phyloP scores from a whole-genome alignment of 192 early-diverging fungal species.

The Mortierella alpina region DNA sequence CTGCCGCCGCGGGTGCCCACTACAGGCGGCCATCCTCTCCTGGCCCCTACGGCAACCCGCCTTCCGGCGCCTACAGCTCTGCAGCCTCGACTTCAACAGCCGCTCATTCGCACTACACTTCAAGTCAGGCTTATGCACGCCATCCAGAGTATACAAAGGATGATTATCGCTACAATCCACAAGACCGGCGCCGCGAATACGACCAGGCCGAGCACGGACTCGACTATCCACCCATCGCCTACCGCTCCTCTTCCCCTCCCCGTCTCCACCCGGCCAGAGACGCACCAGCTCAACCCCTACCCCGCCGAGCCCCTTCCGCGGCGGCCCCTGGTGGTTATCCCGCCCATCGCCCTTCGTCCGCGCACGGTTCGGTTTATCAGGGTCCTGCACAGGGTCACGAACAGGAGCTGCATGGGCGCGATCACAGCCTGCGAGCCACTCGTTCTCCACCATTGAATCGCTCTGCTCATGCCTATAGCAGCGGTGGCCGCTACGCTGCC shows the following conservation, averaged over 20 bases:
- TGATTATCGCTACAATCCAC: constrained; percentile 16
- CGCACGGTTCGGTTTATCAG: constrained; percentile 25
- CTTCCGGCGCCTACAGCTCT: background rate
- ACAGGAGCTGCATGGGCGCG: constrained; percentile 24
- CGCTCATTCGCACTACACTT: constrained; percentile 17
- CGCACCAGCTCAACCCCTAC: background rate
- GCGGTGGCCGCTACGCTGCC: constrained; percentile 17
- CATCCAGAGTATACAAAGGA: constrained; percentile 34
- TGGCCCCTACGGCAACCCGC: constrained; percentile 13
- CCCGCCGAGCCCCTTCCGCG: constrained; percentile 8
- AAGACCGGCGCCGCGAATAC: constrained; percentile 32
- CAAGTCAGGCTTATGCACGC: constrained; percentile 24
- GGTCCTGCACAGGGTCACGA: constrained; percentile 13
- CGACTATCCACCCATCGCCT: constrained; percentile 37
- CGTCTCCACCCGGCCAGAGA: constrained; percentile 2
- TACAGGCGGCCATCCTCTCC: constrained; percentile 32
- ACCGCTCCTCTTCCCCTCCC: constrained; percentile 23
- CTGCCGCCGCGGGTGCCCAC: constrained; percentile 4
- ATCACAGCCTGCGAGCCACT: constrained; percentile 1
- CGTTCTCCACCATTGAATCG: constrained; percentile 6
- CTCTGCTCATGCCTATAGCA: constrained; percentile 10
- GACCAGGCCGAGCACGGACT: constrained; percentile 14
- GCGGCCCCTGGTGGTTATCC: constrained; percentile 14
- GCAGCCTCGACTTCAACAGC: background rate
- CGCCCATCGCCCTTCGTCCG: background rate